Evolutionary conservation across 345 rosid species (phyloP).

Genomic region (Eucalyptus dawsonii): DNA sequence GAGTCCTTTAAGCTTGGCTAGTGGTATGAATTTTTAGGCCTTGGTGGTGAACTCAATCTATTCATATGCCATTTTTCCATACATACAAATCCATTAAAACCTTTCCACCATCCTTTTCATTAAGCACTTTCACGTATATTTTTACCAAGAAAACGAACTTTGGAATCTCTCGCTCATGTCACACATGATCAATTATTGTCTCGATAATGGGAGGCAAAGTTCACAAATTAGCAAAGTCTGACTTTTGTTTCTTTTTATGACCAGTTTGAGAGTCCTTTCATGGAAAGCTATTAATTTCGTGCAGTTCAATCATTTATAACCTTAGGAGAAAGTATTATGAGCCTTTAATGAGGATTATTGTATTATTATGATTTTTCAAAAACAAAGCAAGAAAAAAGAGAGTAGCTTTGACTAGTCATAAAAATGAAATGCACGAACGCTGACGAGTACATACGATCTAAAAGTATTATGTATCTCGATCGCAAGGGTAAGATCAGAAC

Average conservation of each 20-base stretch:
- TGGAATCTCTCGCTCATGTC: neutral
- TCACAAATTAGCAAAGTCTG: neutral
- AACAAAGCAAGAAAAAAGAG: neutral
- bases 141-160: neutral
- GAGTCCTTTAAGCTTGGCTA: too few relatives aligned
- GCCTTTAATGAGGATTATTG: neutral
- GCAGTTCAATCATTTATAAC: neutral
- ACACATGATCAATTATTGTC: neutral
- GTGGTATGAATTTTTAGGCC: too few relatives aligned
- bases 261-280: neutral
- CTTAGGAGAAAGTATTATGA: neutral
- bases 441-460: neutral
- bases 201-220: neutral
- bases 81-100: too few relatives aligned
- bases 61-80: too few relatives aligned
- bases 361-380: neutral
- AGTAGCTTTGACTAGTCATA: neutral
- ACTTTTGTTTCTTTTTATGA: neutral
- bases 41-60: too few relatives aligned
- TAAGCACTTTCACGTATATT: too few relatives aligned
- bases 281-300: neutral
- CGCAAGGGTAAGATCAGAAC: neutral
- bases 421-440: neutral
- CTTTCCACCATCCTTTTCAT: too few relatives aligned
- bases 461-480: neutral